Conservation (phyloP, 2,329 filamentous ascomycete species). For the Neonectria sp. region DNA sequence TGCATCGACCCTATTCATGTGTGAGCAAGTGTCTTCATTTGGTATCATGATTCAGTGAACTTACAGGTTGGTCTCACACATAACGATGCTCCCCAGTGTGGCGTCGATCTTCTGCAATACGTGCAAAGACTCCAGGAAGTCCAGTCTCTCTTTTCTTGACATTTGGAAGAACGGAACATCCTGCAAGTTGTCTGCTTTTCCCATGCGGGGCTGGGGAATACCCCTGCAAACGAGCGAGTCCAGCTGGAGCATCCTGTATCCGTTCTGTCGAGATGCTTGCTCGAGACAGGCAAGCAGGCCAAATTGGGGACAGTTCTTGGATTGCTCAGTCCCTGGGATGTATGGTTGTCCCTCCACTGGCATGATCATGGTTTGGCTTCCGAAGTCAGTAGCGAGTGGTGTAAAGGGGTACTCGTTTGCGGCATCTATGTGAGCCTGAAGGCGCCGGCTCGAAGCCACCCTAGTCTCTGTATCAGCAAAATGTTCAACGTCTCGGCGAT, state of each 20-base stretch:
- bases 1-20: slow-evolving; percentile 5
- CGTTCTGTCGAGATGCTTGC: slow-evolving; percentile 34
- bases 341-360: slow-evolving; percentile 13
- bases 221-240: slow-evolving; percentile 41
- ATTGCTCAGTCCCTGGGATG: not conserved
- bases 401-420: slow-evolving; percentile 29
- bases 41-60: not conserved
- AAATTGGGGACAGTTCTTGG: not conserved
- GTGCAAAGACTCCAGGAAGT: not conserved
- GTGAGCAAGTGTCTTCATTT: not conserved
- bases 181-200: not conserved
- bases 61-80: slow-evolving; percentile 24
- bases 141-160: not conserved
- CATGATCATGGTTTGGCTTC: slow-evolving; percentile 20
- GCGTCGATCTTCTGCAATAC: slow-evolving; percentile 12
- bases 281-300: slow-evolving; percentile 36
- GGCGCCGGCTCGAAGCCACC: slow-evolving; percentile 27
- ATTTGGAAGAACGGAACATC: not conserved
- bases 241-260: slow-evolving; percentile 43
- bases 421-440: slow-evolving; percentile 36
- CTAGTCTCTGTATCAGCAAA: slow-evolving; percentile 24
- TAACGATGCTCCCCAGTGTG: slow-evolving; percentile 7
- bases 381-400: not conserved
- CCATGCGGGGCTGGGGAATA: not conserved
- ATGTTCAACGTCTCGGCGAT: not conserved